A percentile compares a stretch with the other conserved stretches of the same genome.
Conservation (phyloP, 2,329 filamentous ascomycete genomes). For the Paecilomyces fulvus region DNA sequence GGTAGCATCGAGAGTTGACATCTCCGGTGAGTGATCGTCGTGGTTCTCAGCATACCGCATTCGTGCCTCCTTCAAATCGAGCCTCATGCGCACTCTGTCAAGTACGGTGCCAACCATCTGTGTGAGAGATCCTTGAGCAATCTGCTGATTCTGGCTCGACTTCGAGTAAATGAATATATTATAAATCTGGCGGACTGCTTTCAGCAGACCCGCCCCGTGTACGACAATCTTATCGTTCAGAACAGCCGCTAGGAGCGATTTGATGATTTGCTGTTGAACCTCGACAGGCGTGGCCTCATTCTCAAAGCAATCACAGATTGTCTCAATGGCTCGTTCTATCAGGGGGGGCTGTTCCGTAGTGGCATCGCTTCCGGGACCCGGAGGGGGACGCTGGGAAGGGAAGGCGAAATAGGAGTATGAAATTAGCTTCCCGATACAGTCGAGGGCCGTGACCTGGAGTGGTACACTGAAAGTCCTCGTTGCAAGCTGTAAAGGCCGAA, state of each 20-base stretch:
- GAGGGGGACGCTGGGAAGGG: conserved; percentile 37
- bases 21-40: conserved; percentile 24
- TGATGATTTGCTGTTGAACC: conserved; percentile 95
- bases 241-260: conserved; percentile 88
- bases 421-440: conserved; percentile 98
- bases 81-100: conserved; percentile 77
- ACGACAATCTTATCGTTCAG: conserved; percentile 98
- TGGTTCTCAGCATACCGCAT: conserved; percentile 35
- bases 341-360: conserved; percentile 53
- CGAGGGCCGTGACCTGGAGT: conserved; percentile 80
- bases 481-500: conserved; percentile 81
- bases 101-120: conserved; percentile 99
- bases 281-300: conserved; percentile 87
- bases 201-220: conserved; percentile 88
- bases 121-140: conserved; percentile 91
- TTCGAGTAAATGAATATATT: conserved; percentile 97
- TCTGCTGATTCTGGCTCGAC: conserved; percentile 88
- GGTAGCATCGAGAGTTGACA: conserved; percentile 27
- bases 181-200: conserved; percentile 95
- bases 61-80: conserved; percentile 80
- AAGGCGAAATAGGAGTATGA: conserved; percentile 97
- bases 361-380: conserved; percentile 15
- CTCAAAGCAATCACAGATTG: conserved; percentile 98
- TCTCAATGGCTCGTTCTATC: conserved; percentile 96
- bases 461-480: conserved; percentile 78